Evolutionary conservation across 73 alveolate genomes (phyloP), one percentile per base, ranked within the genome.

Genomic region (Paramecium sonneborni): DNA sequence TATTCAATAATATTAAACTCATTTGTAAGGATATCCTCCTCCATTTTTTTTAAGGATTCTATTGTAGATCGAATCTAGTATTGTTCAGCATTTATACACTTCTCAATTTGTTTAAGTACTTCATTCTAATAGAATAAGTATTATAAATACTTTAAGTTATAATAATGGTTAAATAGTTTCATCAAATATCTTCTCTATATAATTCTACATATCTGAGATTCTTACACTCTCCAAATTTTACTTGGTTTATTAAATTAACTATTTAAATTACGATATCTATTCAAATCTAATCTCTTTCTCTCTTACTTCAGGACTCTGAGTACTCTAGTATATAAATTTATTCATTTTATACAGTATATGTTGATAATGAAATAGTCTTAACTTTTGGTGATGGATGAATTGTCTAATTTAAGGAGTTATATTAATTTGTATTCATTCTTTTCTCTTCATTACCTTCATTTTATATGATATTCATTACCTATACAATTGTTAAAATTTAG

Each of bases 61-160:
- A 79, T 44, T 20, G 90, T 79, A 30, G 69, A 24, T n/a, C 55
- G 44, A 21, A 79, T 79, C 24, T 79, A 18, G 24, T 23, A 79
- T 79, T 24, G 1, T 44, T 79, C 90, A 24, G 90, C 90, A 79
- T 79, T 79, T 9, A 79, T 30, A 79, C 90, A 79, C 55, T 46
- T 79, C 18, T 79, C 90, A 38, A 79, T 46, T 21, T 79, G 28
- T 43, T 79, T 79, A 6, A 79, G 41, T 14, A 79, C 55, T 30
- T 79, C 90, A 79, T 14, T 39, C 90, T 79, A 37, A 18, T 79
- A 7, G n/a, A 79, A 5, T 74, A 74, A 35, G 6, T 18, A 1
- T 43, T 9, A 24, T 10, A 18, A 1, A 24, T 79, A 79, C 90
- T 15, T 79, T 79, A 5, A 79, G 14, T 39, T 24, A 41, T 1